A percentile compares a stretch with the other conserved stretches of the same genome.
These are phyloP conservation scores for Podila horticola DNA, from an alignment of 192 early-diverging fungal genomes.

Conservation along the genomic window DNA sequence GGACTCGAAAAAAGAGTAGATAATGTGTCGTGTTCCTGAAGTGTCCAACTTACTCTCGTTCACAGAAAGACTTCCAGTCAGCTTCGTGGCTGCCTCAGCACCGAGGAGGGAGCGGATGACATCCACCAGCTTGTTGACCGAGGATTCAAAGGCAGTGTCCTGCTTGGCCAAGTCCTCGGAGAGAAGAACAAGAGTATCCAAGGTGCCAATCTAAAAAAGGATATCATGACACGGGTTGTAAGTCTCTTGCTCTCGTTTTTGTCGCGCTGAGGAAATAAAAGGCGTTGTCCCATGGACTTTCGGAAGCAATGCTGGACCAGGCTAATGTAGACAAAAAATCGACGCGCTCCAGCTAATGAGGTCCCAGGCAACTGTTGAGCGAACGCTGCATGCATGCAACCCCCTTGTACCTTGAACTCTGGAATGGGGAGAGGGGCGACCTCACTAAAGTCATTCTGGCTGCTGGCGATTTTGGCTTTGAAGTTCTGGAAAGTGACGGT, in stretches of 20 bases:
- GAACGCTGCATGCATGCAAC: not conserved
- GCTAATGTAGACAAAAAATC: not conserved
- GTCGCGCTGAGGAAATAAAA: not conserved
- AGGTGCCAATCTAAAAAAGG: conserved; percentile 84
- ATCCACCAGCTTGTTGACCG: conserved; percentile 86
- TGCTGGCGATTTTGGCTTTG: conserved; percentile 74
- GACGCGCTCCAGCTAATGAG: not conserved
- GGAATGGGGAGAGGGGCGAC: conserved; percentile 88
- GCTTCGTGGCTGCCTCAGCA: conserved; percentile 62
- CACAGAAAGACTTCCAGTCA: conserved; percentile 74
- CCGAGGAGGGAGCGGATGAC: conserved; percentile 81
- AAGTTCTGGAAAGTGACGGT: conserved; percentile 71
- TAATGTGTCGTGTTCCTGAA: not conserved
- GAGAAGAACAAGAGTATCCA: conserved; percentile 91
- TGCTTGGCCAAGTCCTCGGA: conserved; percentile 95
- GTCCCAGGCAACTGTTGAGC: not conserved
- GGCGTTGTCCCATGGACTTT: too few relatives aligned
- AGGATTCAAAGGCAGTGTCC: conserved; percentile 80
- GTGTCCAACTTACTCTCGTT: conserved; percentile 77
- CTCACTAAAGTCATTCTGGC: conserved; percentile 76
- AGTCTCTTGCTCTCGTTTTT: not conserved
- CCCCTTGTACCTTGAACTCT: conserved; percentile 82
- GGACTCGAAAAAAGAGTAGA: not conserved
- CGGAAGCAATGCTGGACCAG: not conserved
- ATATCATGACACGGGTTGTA: not conserved